Conservation (phyloP, 768 basidiomycete genomes). For the Psilocybe cubensis region DNA sequence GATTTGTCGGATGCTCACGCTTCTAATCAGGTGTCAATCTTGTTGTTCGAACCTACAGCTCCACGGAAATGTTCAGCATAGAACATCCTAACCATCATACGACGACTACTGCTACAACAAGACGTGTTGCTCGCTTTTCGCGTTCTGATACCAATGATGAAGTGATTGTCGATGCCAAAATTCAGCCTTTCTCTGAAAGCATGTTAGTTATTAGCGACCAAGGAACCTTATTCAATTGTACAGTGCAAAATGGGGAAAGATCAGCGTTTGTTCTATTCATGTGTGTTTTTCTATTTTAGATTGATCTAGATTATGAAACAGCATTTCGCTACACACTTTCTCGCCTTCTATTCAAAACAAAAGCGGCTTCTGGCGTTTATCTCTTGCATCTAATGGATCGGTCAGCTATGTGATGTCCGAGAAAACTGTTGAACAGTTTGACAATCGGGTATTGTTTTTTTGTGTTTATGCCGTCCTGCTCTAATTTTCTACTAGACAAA, state of each 20-base stretch:
- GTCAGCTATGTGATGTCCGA: slow-evolving; percentile 52
- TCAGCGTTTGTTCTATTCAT: slow-evolving; percentile 40
- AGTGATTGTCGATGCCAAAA: slow-evolving; percentile 50
- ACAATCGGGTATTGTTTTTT: slow-evolving; percentile 54
- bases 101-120: not conserved
- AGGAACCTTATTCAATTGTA: slow-evolving; percentile 56
- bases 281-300: not conserved
- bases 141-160: slow-evolving; percentile 44
- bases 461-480: not conserved
- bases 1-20: not conserved
- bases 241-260: slow-evolving; percentile 36
- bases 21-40: slow-evolving; percentile 21
- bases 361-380: slow-evolving; percentile 57
- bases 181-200: slow-evolving; percentile 34
- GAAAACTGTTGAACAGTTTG: slow-evolving; percentile 45
- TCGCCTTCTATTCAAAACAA: not conserved
- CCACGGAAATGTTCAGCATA: slow-evolving; percentile 18
- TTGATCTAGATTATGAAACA: not conserved
- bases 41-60: slow-evolving; percentile 30
- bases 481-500: slow-evolving; percentile 14
- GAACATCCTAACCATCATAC: slow-evolving; percentile 20
- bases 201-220: slow-evolving; percentile 49
- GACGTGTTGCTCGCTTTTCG: slow-evolving; percentile 40
- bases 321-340: not conserved
- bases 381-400: slow-evolving; percentile 33